These are phyloP conservation scores for Mycena pura DNA, from an alignment of 768 basidiomycete species.

Conservation along the genomic window DNA sequence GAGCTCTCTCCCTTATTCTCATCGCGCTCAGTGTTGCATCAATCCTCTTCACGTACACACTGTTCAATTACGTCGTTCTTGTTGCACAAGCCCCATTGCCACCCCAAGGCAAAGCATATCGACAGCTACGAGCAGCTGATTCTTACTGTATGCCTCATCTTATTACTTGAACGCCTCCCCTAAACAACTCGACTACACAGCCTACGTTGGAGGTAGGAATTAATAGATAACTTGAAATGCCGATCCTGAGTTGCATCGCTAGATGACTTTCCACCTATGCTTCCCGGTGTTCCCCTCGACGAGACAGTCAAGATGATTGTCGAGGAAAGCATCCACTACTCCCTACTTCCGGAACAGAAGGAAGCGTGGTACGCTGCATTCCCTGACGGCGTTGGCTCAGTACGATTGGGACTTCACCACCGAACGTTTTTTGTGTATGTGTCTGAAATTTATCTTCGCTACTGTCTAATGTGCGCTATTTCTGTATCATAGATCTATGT, in stretches of 20 bases:
- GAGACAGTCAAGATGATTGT: slow-evolving; percentile 18
- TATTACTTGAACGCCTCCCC: background rate
- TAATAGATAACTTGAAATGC: background rate
- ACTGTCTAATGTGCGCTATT: background rate
- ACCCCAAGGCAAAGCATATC: slow-evolving; percentile 5
- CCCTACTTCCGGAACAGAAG: slow-evolving; percentile 3
- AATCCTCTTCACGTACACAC: slow-evolving; percentile 10
- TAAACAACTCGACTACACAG: background rate
- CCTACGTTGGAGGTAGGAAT: slow-evolving; percentile 11
- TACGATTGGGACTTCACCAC: slow-evolving; percentile 10
- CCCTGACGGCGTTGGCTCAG: slow-evolving; percentile 12
- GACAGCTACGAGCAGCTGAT: background rate
- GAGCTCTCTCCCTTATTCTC: slow-evolving; percentile 2
- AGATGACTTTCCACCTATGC: slow-evolving; percentile 19
- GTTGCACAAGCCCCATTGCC: background rate
- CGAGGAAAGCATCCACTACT: slow-evolving; percentile 21
- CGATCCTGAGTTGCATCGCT: background rate
- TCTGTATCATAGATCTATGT: slow-evolving; percentile 26
- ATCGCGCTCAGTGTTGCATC: slow-evolving; percentile 16
- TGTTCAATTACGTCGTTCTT: slow-evolving; percentile 15
- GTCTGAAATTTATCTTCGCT: too few species aligned
- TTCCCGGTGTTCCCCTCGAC: slow-evolving; percentile 20
- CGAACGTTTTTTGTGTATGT: slow-evolving; percentile 25
- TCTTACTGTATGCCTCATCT: slow-evolving; percentile 13
- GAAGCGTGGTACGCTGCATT: slow-evolving; percentile 22